These are phyloP conservation scores for Nicotiana rustica DNA, from an alignment of 305 asterid species.

Conservation along the genomic window DNA sequence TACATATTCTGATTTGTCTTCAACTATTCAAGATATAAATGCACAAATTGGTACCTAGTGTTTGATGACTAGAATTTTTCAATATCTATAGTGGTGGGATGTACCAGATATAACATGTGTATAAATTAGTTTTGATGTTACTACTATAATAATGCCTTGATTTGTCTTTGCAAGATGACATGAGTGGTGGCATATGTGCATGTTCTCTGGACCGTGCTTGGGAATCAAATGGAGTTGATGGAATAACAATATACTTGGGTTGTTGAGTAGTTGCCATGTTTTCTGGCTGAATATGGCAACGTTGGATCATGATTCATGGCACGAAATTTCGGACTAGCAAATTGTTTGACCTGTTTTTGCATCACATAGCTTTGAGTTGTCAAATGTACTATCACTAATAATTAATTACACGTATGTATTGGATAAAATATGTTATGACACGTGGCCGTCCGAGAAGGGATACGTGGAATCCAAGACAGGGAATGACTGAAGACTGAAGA, in stretches of 20 bases:
- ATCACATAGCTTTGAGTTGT: conserved; percentile 16
- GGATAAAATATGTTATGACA: too few relatives aligned
- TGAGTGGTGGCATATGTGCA: neutral
- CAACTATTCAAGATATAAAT: neutral
- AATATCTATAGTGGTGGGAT: too few relatives aligned
- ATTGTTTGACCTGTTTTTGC: conserved; percentile 28
- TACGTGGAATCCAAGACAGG: too few relatives aligned
- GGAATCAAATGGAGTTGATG: neutral
- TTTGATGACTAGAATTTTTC: too few relatives aligned
- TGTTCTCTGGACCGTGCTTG: neutral
- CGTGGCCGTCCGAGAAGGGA: too few relatives aligned
- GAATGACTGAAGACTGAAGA: too few relatives aligned
- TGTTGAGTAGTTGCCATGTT: conserved; percentile 1
- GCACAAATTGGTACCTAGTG: neutral
- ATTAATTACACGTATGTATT: neutral
- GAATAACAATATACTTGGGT: neutral
- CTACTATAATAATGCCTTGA: neutral
- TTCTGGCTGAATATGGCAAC: neutral
- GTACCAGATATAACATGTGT: too few relatives aligned
- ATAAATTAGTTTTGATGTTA: too few relatives aligned
- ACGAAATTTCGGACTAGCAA: neutral
- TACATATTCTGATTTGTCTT: neutral
- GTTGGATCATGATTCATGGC: conserved; percentile 22
- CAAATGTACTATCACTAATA: neutral
- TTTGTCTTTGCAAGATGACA: neutral